A percentile compares a stretch with the other conserved stretches of the same genome.
These are phyloP conservation scores for Lepidium sativum DNA, from an alignment of 345 rosid genomes.

Conservation along the genomic window DNA sequence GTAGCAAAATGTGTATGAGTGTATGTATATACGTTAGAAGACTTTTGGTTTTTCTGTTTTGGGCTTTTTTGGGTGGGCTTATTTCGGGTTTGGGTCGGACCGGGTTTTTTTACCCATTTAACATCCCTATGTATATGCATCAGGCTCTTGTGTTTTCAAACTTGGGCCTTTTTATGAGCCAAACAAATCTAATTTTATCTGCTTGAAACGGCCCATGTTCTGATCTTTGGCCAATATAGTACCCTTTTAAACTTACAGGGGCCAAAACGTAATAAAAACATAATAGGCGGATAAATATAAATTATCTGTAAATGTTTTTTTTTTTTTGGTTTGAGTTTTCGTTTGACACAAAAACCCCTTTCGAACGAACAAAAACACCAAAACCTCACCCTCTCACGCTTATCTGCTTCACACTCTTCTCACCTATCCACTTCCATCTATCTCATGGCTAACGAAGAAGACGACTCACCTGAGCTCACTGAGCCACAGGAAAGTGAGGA, in stretches of 20 bases:
- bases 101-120: too few relatives aligned
- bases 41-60: too few relatives aligned
- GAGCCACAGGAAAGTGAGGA: conserved; percentile 18
- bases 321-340: neutral
- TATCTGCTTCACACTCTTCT: conserved; percentile 21
- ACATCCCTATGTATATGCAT: neutral
- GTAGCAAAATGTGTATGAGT: neutral
- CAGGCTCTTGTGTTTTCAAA: neutral
- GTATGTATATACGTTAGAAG: too few relatives aligned
- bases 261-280: neutral
- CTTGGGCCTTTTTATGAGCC: neutral
- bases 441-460: conserved; percentile 35
- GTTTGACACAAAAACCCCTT: neutral
- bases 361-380: conserved; percentile 6
- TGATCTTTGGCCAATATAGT: neutral
- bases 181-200: neutral
- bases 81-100: too few relatives aligned
- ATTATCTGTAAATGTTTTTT: neutral
- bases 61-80: too few relatives aligned
- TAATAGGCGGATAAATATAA: neutral
- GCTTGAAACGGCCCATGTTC: neutral
- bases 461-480: conserved; percentile 16
- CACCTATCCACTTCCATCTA: conserved; percentile 12
- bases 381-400: conserved; percentile 17
- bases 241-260: neutral